These are phyloP conservation scores for Yamadazyma philogaea DNA, from an alignment of 805 yeast species.

Conservation along the genomic window DNA sequence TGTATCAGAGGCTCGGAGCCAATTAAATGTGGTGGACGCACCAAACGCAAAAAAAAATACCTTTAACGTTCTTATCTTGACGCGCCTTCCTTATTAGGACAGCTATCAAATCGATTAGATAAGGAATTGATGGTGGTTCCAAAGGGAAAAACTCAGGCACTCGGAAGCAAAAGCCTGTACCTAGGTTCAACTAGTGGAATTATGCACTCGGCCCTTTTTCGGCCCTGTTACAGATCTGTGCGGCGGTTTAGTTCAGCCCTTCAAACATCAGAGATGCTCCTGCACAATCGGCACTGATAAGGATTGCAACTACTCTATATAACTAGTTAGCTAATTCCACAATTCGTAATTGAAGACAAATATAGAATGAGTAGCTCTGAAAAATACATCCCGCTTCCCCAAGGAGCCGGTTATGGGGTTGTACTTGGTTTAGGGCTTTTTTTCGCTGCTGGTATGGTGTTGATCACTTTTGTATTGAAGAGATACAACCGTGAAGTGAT, in stretches of 20 bases:
- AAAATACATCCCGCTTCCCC: constrained; percentile 42
- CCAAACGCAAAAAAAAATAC: background rate
- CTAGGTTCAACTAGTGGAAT: background rate
- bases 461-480: constrained; percentile 64
- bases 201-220: background rate
- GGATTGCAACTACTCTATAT: background rate
- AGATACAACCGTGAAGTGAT: constrained; percentile 82
- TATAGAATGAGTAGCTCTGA: constrained; percentile 2
- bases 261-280: background rate
- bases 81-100: background rate
- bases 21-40: background rate
- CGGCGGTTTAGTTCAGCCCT: background rate
- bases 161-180: no score
- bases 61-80: background rate
- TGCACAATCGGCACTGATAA: background rate
- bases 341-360: background rate
- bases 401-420: constrained; percentile 84
- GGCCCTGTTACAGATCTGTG: background rate
- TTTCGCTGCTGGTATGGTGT: constrained; percentile 76
- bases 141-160: background rate
- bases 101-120: background rate
- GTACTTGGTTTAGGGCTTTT: constrained; percentile 84
- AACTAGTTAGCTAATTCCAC: background rate
- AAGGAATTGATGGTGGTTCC: background rate
- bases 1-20: background rate